These are phyloP conservation scores for Aspergillus fumigatus DNA, from an alignment of 2,329 filamentous ascomycete species.

Conservation along the genomic window DNA sequence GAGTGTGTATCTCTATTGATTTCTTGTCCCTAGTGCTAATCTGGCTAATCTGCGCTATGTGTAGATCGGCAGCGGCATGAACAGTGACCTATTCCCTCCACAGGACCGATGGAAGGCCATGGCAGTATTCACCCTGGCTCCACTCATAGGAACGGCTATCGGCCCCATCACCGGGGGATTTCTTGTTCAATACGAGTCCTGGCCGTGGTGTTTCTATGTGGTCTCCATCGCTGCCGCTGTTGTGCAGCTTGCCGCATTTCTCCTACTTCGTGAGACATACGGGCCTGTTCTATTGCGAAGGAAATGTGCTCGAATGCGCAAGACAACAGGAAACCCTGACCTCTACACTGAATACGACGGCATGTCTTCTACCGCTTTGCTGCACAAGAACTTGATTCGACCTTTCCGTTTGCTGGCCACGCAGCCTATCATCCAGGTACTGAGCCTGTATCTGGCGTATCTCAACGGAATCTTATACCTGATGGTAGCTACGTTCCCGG, in stretches of 20 bases:
- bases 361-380: conserved; percentile 22
- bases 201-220: conserved; percentile 66
- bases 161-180: conserved; percentile 64
- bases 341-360: conserved; percentile 36
- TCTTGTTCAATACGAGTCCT: conserved; percentile 58
- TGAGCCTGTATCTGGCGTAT: conserved; percentile 53
- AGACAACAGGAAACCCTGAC: conserved; percentile 32
- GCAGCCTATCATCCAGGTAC: conserved; percentile 56
- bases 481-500: conserved; percentile 57
- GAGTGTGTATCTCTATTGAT: conserved; percentile 49
- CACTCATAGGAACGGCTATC: conserved; percentile 60
- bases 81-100: conserved; percentile 55
- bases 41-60: background rate
- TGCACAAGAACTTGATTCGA: conserved; percentile 45
- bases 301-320: conserved; percentile 48
- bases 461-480: conserved; percentile 61
- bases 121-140: conserved; percentile 57
- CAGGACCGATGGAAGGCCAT: conserved; percentile 61
- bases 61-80: conserved; percentile 44
- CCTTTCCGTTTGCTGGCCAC: conserved; percentile 54
- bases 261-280: conserved; percentile 62
- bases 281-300: conserved; percentile 55
- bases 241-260: conserved; percentile 57
- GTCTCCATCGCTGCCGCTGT: conserved; percentile 58
- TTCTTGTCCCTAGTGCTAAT: conserved; percentile 1